Base-by-base conservation (phyloP, 495 filamentous ascomycete species). In the Penicillium cataractarum region DNA sequence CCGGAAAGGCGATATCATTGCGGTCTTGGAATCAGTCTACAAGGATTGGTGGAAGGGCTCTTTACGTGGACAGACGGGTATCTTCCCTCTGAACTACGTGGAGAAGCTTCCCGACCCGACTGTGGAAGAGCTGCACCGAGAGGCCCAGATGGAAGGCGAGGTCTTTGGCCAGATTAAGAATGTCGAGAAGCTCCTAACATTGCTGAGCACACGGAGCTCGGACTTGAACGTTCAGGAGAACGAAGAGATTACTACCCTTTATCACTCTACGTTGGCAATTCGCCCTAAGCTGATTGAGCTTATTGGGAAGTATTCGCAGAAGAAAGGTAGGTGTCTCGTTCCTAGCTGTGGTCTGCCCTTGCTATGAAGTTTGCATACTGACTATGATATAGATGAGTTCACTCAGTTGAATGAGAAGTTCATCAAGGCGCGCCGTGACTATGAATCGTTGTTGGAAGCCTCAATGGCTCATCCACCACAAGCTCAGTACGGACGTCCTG, bases 11-110 rank as follows among this genome's bases (percentile, higher is more conserved):
- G 95, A 99, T 78, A 89, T 97, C 48, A 99, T 99, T 75, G 94
- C 96, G 10, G 95, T 99, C 15, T 82, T 99, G 24, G 96, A 98
- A 74, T 96, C 92, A 6, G 95, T 98, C 4, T 99, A 95, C 74
- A 99, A 98, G 76, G 95, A 99, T 78, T 99, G 95, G 95, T 99
- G 95, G 95, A 96, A 96, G 70, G 95, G 95, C 4, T 96, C 92
- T 48, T 76, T 98, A 63, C 86, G 91, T 73, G 95, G 95, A 6
- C 92, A 97, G 72, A 97, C 92, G 17, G 95, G 95, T 62, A 99
- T 99, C 65, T 99, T 99, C 76, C 95, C 95, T 27, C 84, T 99
- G 56, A 99, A 99, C 76, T 99, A 99, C 75, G 96, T 99, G 22
- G 95, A 99, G 76, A 99, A 99, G 76, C 81, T 99, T 55, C 85